Conservation (phyloP, 148 eudicot genomes). For the Spergularia marina region DNA sequence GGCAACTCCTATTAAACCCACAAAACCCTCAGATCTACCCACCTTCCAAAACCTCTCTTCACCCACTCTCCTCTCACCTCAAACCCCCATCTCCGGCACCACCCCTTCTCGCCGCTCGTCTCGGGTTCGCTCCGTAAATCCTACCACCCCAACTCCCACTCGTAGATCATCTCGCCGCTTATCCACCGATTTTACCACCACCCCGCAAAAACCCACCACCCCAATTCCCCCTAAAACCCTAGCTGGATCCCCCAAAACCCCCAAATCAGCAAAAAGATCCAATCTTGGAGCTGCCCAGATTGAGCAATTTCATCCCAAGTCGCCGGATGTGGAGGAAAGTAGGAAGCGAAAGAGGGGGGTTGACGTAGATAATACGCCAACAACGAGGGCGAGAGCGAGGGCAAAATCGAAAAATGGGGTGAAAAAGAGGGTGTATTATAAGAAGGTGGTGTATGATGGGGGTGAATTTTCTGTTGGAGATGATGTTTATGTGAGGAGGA, state of each 20-base stretch:
- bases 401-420: constrained; percentile 20
- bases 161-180: constrained; percentile 40
- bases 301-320: constrained; percentile 33
- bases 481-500: constrained; percentile 83
- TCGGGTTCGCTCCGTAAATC: constrained; percentile 20
- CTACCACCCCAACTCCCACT: constrained; percentile 16
- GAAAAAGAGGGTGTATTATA: constrained; percentile 68
- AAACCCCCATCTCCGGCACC: constrained; percentile 47
- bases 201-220: constrained; percentile 14
- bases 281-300: constrained; percentile 14
- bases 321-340: constrained; percentile 35
- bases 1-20: constrained; percentile 41
- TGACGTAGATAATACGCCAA: constrained; percentile 7
- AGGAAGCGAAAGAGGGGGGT: constrained; percentile 31
- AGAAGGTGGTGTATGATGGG: constrained; percentile 72
- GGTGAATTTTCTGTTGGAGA: constrained; percentile 73
- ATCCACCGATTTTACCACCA: constrained; percentile 4
- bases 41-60: constrained; percentile 19
- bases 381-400: constrained; percentile 20
- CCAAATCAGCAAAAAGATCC: constrained; percentile 26
- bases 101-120: constrained; percentile 36
- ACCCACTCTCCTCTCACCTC: constrained; percentile 32
- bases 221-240: constrained; percentile 7
- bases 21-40: constrained; percentile 20
- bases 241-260: constrained; percentile 23